These are phyloP conservation scores for Furculomyces boomerangus DNA, from an alignment of 371 early-diverging fungal species.

Conservation along the genomic window DNA sequence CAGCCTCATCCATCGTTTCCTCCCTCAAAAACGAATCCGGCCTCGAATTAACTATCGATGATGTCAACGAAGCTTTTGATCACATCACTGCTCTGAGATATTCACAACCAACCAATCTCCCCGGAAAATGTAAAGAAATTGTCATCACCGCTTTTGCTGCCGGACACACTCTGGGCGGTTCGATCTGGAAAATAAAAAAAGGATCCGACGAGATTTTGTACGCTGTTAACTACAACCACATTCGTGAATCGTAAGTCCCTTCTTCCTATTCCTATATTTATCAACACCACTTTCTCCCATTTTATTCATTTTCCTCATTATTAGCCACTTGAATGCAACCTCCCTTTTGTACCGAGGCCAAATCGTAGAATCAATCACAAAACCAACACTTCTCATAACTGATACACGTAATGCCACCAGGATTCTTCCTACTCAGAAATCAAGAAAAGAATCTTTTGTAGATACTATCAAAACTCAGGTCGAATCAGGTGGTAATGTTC, in stretches of 20 bases:
- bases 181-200: slow-evolving; percentile 91
- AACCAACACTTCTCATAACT: slow-evolving; percentile 80
- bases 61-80: slow-evolving; percentile 73
- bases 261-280: not conserved
- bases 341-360: slow-evolving; percentile 49
- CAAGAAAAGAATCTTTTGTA: slow-evolving; percentile 54
- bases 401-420: slow-evolving; percentile 64
- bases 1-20: slow-evolving; percentile 58
- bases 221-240: slow-evolving; percentile 91
- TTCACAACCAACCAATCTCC: slow-evolving; percentile 67
- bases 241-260: slow-evolving; percentile 58
- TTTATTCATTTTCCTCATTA: not conserved
- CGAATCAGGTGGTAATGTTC: slow-evolving; percentile 50
- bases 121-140: slow-evolving; percentile 51
- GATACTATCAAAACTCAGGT: slow-evolving; percentile 45
- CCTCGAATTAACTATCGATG: slow-evolving; percentile 47
- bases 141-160: slow-evolving; percentile 83
- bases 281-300: not conserved
- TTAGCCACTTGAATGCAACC: slow-evolving; percentile 70
- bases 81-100: slow-evolving; percentile 69
- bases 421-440: slow-evolving; percentile 45
- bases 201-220: slow-evolving; percentile 88
- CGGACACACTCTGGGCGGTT: slow-evolving; percentile 95
- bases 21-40: slow-evolving; percentile 40
- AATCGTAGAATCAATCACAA: slow-evolving; percentile 48